Evolutionary conservation across 2,329 filamentous ascomycete genomes (phyloP).

Genomic region (Verticillium klebahnii): DNA sequence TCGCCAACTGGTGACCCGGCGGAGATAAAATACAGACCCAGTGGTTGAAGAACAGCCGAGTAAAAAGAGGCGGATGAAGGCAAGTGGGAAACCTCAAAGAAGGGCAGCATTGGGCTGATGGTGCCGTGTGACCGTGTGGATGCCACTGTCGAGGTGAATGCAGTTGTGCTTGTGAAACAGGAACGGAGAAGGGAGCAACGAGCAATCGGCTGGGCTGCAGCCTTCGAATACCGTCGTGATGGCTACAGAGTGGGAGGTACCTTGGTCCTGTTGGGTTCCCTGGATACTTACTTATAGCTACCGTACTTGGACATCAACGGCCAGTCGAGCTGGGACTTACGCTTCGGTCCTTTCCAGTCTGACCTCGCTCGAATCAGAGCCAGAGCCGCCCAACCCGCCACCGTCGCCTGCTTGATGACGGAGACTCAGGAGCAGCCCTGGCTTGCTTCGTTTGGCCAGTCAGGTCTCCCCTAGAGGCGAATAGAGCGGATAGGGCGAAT

Average conservation of each 20-base stretch:
- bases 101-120: constrained; percentile 36
- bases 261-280: neutral
- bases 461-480: neutral
- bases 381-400: neutral
- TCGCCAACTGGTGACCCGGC: constrained; percentile 14
- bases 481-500: neutral
- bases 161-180: constrained; percentile 9
- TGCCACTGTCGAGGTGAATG: constrained; percentile 9
- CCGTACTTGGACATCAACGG: no score
- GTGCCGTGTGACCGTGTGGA: constrained; percentile 15
- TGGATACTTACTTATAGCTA: neutral
- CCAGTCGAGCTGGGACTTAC: no score
- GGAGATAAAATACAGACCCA: constrained; percentile 68
- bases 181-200: constrained; percentile 1
- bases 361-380: neutral
- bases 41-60: constrained; percentile 69
- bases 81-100: constrained; percentile 67
- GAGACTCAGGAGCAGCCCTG: no score
- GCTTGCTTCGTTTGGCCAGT: neutral
- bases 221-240: neutral
- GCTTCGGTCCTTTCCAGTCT: no score
- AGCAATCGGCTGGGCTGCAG: neutral
- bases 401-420: neutral
- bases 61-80: constrained; percentile 81
- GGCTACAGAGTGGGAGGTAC: neutral